phyloP scores from a whole-genome alignment of 495 filamentous ascomycete species.

The Niebla homalea region DNA sequence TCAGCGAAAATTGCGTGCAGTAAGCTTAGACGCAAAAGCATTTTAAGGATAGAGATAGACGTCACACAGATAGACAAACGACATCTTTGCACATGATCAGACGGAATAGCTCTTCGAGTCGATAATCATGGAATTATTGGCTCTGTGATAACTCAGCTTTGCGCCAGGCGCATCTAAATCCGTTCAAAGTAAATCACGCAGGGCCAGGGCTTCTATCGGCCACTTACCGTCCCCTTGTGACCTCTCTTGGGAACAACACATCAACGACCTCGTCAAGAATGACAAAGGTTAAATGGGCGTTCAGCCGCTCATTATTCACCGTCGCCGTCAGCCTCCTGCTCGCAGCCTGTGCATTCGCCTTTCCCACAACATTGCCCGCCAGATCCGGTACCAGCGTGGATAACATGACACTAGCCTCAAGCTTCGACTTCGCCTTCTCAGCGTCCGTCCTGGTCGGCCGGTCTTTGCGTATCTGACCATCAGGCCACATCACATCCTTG shows the following conservation, averaged over 20 bases:
- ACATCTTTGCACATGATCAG: too few species aligned
- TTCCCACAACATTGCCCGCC: constrained; percentile 71
- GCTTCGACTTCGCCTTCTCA: constrained; percentile 54
- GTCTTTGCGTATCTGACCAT: constrained; percentile 34
- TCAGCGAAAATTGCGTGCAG: too few species aligned
- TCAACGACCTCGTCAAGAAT: constrained; percentile 67
- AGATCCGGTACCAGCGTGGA: constrained; percentile 70
- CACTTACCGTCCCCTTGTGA: background rate
- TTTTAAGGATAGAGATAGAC: too few species aligned
- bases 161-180: too few species aligned
- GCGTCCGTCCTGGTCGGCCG: constrained; percentile 41
- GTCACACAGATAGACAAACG: too few species aligned
- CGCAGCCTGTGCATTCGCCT: constrained; percentile 72
- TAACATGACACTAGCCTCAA: constrained; percentile 65
- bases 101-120: too few species aligned
- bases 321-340: constrained; percentile 68
- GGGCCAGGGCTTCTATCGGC: too few species aligned
- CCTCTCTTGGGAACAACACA: constrained; percentile 45
- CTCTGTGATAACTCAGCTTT: too few species aligned
- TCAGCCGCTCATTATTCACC: constrained; percentile 57
- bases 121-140: too few species aligned
- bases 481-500: constrained; percentile 69
- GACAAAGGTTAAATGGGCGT: constrained; percentile 65
- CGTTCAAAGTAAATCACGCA: too few species aligned
- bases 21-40: too few species aligned